Percentiles rank a stretch among this genome's conserved stretches.
These are phyloP conservation scores for Massarina eburnea DNA, from an alignment of 2,329 filamentous ascomycete species.

Conservation along the genomic window DNA sequence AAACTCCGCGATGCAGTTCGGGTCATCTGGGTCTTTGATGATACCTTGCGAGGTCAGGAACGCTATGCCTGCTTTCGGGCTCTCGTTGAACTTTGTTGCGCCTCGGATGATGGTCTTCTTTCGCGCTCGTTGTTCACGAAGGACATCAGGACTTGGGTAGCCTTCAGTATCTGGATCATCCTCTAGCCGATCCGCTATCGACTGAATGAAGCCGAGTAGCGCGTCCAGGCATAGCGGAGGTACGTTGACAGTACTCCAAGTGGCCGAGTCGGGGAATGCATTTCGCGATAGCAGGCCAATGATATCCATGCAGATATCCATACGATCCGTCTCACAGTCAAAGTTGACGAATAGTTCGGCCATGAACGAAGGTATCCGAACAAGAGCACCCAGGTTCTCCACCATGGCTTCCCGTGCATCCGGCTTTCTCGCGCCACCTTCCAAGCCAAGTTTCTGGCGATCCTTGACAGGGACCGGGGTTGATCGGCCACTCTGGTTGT, in stretches of 20 bases:
- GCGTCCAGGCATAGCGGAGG: conserved; percentile 93
- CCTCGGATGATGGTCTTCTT: conserved; percentile 91
- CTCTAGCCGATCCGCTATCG: conserved; percentile 82
- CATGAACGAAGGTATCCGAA: conserved; percentile 92
- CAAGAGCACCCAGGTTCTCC: conserved; percentile 88
- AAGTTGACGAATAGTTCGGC: conserved; percentile 97
- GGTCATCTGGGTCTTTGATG: conserved; percentile 73
- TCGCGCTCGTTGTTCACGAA: conserved; percentile 72
- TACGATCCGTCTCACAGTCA: conserved; percentile 89
- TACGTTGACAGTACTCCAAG: conserved; percentile 98
- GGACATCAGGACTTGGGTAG: conserved; percentile 63
- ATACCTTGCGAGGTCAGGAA: conserved; percentile 85
- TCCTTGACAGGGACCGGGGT: conserved; percentile 93
- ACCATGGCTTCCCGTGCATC: conserved; percentile 98
- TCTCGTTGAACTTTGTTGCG: conserved; percentile 91
- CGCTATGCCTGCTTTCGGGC: conserved; percentile 82
- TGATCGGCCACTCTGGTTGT: conserved; percentile 73
- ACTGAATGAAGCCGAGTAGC: conserved; percentile 86
- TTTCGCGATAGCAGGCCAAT: conserved; percentile 90
- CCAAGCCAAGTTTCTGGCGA: conserved; percentile 86
- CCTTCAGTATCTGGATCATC: conserved; percentile 65
- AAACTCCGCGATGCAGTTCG: conserved; percentile 80
- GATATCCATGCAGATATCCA: conserved; percentile 93
- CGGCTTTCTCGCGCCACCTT: conserved; percentile 87
- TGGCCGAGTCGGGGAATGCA: conserved; percentile 93